Conservation (phyloP, 371 early-diverging fungal genomes). For the Mucor irregularis region DNA sequence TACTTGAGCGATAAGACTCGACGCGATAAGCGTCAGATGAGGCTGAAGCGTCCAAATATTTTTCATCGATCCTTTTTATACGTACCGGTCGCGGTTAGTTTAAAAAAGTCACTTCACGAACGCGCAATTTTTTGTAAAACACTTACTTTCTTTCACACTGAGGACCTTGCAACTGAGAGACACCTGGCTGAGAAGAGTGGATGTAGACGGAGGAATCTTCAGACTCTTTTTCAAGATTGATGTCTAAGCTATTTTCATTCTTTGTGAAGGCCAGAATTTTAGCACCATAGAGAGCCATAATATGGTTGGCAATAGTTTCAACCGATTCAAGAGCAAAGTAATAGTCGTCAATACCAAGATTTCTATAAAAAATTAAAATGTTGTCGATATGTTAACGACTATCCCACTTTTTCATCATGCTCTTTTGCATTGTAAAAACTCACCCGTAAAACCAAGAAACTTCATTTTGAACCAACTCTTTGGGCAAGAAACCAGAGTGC, state of each 20-base stretch:
- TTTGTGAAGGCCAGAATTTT: conserved; percentile 91
- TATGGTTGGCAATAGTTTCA: conserved; percentile 93
- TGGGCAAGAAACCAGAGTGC: conserved; percentile 89
- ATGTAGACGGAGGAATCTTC: conserved; percentile 95
- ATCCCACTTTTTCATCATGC: background rate
- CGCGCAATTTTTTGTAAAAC: too few species aligned
- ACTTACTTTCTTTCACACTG: conserved; percentile 82
- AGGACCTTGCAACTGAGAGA: conserved; percentile 85
- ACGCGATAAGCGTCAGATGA: conserved; percentile 82
- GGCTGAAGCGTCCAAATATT: conserved; percentile 82
- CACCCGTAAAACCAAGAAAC: conserved; percentile 96
- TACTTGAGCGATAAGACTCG: conserved; percentile 93
- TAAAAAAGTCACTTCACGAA: background rate
- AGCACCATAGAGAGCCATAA: conserved; percentile 93
- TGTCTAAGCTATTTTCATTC: conserved; percentile 81
- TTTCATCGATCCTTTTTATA: conserved; percentile 78
- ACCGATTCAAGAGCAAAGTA: conserved; percentile 93
- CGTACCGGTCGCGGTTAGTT: background rate
- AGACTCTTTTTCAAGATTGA: conserved; percentile 90
- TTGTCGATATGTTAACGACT: background rate
- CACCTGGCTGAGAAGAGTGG: conserved; percentile 93
- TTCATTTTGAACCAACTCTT: conserved; percentile 86
- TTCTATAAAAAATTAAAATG: conserved; percentile 48
- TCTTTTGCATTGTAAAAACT: background rate
- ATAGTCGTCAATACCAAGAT: conserved; percentile 97